These are phyloP conservation scores for Lolium rigidum DNA, from an alignment of 176 grass and related monocot genomes.

Conservation along the genomic window DNA sequence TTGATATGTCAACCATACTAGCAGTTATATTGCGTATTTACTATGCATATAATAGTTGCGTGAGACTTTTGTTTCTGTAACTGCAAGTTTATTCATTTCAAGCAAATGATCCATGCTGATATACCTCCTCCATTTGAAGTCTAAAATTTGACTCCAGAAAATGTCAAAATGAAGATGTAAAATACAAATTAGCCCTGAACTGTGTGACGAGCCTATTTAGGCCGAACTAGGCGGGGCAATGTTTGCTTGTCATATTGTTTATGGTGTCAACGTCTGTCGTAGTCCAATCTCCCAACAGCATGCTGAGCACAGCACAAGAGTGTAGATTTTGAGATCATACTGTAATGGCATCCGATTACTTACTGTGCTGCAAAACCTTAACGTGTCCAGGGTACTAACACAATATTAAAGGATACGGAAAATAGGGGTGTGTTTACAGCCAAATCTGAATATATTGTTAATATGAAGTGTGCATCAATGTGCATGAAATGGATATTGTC, in stretches of 20 bases:
- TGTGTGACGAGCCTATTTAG: no score
- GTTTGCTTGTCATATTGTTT: background rate
- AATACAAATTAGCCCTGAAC: background rate
- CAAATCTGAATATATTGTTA: constrained; percentile 7
- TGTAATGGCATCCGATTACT: background rate
- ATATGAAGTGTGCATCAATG: background rate
- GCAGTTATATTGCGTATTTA: constrained; percentile 1
- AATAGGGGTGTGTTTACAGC: background rate
- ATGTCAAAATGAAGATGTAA: no score
- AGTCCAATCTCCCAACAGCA: background rate
- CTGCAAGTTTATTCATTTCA: constrained; percentile 2
- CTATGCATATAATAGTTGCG: background rate
- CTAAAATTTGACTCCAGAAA: background rate
- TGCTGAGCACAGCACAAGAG: background rate
- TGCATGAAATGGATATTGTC: background rate
- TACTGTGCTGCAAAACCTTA: background rate
- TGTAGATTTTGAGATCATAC: background rate
- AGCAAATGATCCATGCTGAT: constrained; percentile 6
- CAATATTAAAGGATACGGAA: background rate
- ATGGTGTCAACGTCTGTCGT: background rate
- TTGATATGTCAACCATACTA: background rate
- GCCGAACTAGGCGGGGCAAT: no score
- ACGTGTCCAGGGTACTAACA: background rate
- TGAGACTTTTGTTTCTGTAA: background rate
- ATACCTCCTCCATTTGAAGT: background rate